phyloP scores from a whole-genome alignment of 805 yeast species.

The Wickerhamomyces canadensis region DNA sequence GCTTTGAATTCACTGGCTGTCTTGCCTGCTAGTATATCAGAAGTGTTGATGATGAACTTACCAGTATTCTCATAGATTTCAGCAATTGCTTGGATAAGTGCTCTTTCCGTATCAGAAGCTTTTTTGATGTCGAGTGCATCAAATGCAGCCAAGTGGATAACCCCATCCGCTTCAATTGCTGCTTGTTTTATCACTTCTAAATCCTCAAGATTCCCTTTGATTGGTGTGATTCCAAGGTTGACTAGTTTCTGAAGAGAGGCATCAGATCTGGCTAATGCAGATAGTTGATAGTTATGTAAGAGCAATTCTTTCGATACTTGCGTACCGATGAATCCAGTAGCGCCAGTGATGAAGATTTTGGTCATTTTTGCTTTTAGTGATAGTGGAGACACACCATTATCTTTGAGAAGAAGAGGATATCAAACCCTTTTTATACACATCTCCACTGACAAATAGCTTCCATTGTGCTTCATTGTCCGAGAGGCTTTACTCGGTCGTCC shows the following conservation, averaged over 20 bases:
- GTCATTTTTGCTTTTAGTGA: constrained; percentile 2
- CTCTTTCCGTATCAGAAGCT: constrained; percentile 19
- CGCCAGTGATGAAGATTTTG: constrained; percentile 29
- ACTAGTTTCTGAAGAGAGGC: constrained; percentile 21
- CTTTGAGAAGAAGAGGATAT: too few species aligned
- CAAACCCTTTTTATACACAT: too few species aligned
- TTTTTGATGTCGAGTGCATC: constrained; percentile 24
- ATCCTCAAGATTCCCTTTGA: constrained; percentile 26
- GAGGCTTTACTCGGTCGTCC: too few species aligned
- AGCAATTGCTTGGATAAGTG: constrained; percentile 18
- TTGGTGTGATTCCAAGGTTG: constrained; percentile 17
- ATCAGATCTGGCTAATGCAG: constrained; percentile 28
- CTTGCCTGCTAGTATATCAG: too few species aligned
- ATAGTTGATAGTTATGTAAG: constrained; percentile 21
- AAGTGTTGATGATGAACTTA: not conserved
- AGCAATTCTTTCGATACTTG: constrained; percentile 16
- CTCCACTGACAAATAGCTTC: too few species aligned
- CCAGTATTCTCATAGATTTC: not conserved
- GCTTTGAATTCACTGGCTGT: too few species aligned
- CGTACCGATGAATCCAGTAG: constrained; percentile 26
- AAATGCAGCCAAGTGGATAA: constrained; percentile 29
- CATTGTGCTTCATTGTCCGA: too few species aligned
- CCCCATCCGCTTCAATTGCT: constrained; percentile 27
- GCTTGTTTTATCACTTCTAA: constrained; percentile 22
- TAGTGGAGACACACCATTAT: too few species aligned